A percentile compares a stretch with the other conserved stretches of the same genome.
Conservation (phyloP, 2,329 filamentous ascomycete genomes). For the Amylocarpus encephaloides region DNA sequence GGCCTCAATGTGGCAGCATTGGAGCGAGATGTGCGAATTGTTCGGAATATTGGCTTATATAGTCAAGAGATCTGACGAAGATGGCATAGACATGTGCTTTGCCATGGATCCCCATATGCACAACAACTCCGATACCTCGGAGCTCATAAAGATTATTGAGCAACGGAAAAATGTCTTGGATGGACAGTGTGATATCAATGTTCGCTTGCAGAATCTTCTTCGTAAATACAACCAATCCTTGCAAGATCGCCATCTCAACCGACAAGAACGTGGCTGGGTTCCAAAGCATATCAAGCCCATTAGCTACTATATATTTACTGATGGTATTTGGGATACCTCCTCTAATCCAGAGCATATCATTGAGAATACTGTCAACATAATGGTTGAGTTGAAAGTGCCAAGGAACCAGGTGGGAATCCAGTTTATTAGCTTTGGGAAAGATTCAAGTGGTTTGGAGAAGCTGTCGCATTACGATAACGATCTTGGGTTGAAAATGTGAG, state of each 20-base stretch:
- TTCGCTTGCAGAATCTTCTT: slow-evolving; percentile 1
- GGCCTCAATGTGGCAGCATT: slow-evolving; percentile 7
- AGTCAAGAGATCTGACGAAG: slow-evolving; percentile 10
- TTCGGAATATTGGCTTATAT: slow-evolving; percentile 14
- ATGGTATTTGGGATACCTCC: slow-evolving; percentile 4
- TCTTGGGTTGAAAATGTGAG: slow-evolving; percentile 10
- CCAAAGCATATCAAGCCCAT: not conserved
- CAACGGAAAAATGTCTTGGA: not conserved
- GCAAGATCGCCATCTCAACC: not conserved
- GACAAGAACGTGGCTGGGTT: not conserved
- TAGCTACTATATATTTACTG: slow-evolving; percentile 10
- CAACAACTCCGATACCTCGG: not conserved
- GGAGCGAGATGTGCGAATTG: slow-evolving; percentile 6
- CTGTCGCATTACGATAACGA: slow-evolving; percentile 7
- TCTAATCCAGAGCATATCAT: slow-evolving; percentile 2
- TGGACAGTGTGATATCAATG: slow-evolving; percentile 1
- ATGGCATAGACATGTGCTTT: slow-evolving; percentile 14
- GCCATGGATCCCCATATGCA: not conserved
- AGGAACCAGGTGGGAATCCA: slow-evolving; percentile 15
- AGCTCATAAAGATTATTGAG: slow-evolving; percentile 2
- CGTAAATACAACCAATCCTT: not conserved
- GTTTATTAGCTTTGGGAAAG: slow-evolving; percentile 19
- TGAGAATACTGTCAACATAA: not conserved
- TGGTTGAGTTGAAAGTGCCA: not conserved
- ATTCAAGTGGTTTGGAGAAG: not conserved